These are phyloP conservation scores for Podosphaera xanthii DNA, from an alignment of 2,329 filamentous ascomycete species.

Conservation along the genomic window DNA sequence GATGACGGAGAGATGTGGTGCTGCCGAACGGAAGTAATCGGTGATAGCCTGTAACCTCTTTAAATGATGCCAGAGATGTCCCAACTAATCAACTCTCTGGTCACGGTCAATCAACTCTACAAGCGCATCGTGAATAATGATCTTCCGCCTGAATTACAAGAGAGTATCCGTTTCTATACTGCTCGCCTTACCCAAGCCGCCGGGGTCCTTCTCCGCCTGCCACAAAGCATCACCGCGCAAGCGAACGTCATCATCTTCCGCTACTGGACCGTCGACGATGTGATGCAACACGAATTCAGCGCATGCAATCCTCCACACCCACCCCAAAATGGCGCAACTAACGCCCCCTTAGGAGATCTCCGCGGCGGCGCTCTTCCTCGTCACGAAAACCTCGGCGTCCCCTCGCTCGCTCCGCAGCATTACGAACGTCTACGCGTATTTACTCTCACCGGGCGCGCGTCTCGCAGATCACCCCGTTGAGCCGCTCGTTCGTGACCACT, in stretches of 20 bases:
- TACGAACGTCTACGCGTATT: slow-evolving; percentile 65
- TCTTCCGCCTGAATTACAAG: slow-evolving; percentile 45
- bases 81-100: slow-evolving; percentile 47
- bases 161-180: slow-evolving; percentile 46
- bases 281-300: slow-evolving; percentile 32
- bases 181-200: slow-evolving; percentile 56
- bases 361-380: slow-evolving; percentile 58
- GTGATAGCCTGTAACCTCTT: too few relatives aligned
- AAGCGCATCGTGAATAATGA: slow-evolving; percentile 29
- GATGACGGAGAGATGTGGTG: too few relatives aligned
- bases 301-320: slow-evolving; percentile 5
- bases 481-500: slow-evolving; percentile 24
- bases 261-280: slow-evolving; percentile 43
- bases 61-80: slow-evolving; percentile 21
- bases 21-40: too few relatives aligned
- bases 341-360: slow-evolving; percentile 42
- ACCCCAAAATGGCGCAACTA: slow-evolving; percentile 7
- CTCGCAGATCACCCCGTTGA: slow-evolving; percentile 6
- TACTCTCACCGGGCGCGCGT: slow-evolving; percentile 36
- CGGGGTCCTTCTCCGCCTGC: slow-evolving; percentile 59
- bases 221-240: slow-evolving; percentile 67
- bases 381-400: slow-evolving; percentile 58
- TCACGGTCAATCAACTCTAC: slow-evolving; percentile 46
- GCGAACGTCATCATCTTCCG: slow-evolving; percentile 64
- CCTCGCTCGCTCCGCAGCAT: slow-evolving; percentile 60